Percentiles rank a stretch among this genome's conserved stretches.
Conservation (phyloP, 768 basidiomycete genomes). For the Podaxis sp. region DNA sequence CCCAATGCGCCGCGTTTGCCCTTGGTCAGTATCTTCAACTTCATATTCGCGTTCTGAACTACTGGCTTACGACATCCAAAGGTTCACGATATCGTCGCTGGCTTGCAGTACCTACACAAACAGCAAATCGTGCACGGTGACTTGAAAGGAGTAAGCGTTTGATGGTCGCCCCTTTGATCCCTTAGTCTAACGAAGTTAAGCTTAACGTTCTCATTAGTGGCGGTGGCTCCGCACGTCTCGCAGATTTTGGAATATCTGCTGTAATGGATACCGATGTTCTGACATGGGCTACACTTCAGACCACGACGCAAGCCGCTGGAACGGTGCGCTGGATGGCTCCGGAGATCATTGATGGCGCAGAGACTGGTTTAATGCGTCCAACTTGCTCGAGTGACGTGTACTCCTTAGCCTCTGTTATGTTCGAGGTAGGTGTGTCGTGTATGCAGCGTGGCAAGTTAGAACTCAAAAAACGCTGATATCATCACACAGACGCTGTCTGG, state of each 20-base stretch:
- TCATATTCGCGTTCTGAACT: background rate
- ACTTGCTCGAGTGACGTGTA: slow-evolving; percentile 17
- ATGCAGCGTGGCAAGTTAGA: background rate
- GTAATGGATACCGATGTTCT: background rate
- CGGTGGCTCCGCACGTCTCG: background rate
- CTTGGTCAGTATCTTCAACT: background rate
- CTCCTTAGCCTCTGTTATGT: slow-evolving; percentile 19
- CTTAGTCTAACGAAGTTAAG: background rate
- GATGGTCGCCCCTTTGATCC: background rate
- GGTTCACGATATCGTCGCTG: background rate
- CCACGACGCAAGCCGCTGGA: background rate
- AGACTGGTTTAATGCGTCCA: background rate
- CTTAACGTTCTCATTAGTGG: background rate
- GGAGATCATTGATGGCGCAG: slow-evolving; percentile 10
- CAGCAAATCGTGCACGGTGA: background rate
- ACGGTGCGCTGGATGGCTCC: slow-evolving; percentile 4
- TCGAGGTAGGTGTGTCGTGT: slow-evolving; percentile 15
- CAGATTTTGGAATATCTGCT: background rate
- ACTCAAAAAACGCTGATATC: too few species aligned
- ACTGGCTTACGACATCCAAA: background rate
- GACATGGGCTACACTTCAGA: slow-evolving; percentile 1
- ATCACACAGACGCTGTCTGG: slow-evolving; percentile 20
- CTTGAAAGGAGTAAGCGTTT: background rate
- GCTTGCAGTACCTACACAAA: background rate
- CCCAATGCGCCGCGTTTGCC: background rate